These are phyloP conservation scores for Fragaria nilgerrensis DNA, from an alignment of 306 rosid species.

Conservation along the genomic window DNA sequence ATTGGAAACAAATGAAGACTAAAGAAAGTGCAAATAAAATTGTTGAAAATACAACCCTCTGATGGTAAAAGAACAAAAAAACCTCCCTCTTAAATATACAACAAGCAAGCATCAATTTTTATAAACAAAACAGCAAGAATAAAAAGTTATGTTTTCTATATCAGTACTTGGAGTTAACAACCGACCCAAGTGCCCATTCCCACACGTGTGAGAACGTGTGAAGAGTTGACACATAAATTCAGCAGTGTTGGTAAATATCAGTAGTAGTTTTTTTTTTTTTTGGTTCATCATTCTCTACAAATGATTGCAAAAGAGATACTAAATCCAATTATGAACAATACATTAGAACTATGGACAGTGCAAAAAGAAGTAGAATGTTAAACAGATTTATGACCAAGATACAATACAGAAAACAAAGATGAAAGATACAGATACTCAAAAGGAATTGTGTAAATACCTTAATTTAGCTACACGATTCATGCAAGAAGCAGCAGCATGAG, in stretches of 20 bases:
- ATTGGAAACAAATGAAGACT: not conserved
- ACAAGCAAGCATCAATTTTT: not conserved
- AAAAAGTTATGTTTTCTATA: not conserved
- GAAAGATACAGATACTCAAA: not conserved
- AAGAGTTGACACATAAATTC: not conserved
- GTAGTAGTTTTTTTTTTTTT: not conserved
- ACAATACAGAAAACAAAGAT: conserved; percentile 23
- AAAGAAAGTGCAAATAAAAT: not conserved
- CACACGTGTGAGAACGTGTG: not conserved
- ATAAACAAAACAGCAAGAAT: not conserved
- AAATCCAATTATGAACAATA: not conserved
- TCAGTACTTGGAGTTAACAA: not conserved
- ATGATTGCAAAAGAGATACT: not conserved
- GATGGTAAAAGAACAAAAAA: not conserved
- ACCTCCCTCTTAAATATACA: not conserved
- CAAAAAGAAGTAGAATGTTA: not conserved
- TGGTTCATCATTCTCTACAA: not conserved
- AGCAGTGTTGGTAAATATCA: not conserved
- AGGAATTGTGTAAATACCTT: conserved; percentile 45
- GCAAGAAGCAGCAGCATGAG: conserved; percentile 91
- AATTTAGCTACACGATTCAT: conserved; percentile 96
- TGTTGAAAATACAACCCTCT: not conserved
- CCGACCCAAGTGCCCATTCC: not conserved
- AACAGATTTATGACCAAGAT: not conserved
- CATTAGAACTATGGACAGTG: not conserved